These are phyloP conservation scores for Suzukiozyma palmioleophila DNA, from an alignment of 1,139 yeast species.

Conservation along the genomic window DNA sequence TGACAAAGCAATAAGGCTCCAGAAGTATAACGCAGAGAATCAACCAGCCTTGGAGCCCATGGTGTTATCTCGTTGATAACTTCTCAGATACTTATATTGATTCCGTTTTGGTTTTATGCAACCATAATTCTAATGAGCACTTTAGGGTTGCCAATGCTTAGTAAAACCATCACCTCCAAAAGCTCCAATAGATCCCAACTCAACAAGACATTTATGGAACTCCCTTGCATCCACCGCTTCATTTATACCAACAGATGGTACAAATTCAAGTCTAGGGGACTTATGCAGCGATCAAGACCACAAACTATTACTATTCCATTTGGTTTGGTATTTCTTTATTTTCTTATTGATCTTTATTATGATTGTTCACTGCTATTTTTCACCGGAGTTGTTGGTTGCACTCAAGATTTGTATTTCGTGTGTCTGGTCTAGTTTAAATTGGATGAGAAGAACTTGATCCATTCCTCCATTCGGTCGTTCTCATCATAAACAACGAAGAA, in stretches of 20 bases:
- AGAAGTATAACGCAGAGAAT: constrained; percentile 15
- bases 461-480: constrained; percentile 12
- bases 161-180: too few species aligned
- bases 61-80: constrained; percentile 24
- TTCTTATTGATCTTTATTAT: constrained; percentile 19
- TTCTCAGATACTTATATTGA: constrained; percentile 14
- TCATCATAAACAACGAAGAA: background rate
- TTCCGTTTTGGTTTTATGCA: constrained; percentile 20
- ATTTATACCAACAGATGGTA: too few species aligned
- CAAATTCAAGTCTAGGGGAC: constrained; percentile 1
- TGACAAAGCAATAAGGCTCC: background rate
- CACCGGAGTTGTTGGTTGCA: constrained; percentile 17
- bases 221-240: too few species aligned
- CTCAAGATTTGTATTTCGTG: constrained; percentile 10
- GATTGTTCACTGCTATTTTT: constrained; percentile 14
- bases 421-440: constrained; percentile 8
- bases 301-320: constrained; percentile 21
- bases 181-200: too few species aligned
- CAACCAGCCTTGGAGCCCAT: constrained; percentile 35
- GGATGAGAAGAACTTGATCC: constrained; percentile 8
- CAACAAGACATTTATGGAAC: too few species aligned
- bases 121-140: too few species aligned
- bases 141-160: too few species aligned
- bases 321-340: constrained; percentile 16
- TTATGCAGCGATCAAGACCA: constrained; percentile 13